These are phyloP conservation scores for Inga leiocalycina DNA, from an alignment of 306 rosid genomes.

Conservation along the genomic window DNA sequence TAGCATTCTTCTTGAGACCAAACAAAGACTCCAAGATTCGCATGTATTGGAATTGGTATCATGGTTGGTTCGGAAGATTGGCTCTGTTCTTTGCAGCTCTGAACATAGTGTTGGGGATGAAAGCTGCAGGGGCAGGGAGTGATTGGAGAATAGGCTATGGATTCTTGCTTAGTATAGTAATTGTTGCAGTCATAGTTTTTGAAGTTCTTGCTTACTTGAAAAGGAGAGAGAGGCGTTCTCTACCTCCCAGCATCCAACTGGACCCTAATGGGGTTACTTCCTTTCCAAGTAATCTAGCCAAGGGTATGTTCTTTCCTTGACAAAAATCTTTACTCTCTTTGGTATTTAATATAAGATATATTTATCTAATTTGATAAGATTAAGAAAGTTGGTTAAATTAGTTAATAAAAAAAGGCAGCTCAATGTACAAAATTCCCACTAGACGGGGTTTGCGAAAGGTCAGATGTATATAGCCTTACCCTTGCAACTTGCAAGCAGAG, in stretches of 20 bases:
- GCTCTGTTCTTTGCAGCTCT: conserved; percentile 84
- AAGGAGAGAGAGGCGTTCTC: conserved; percentile 52
- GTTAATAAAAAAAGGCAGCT: no score
- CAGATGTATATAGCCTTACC: no score
- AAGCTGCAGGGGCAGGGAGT: conserved; percentile 77
- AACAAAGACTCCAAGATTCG: conserved; percentile 72
- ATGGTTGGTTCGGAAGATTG: conserved; percentile 87
- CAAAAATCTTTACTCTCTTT: no score
- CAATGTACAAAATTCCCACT: no score
- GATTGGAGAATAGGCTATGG: conserved; percentile 89
- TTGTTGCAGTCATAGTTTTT: conserved; percentile 64
- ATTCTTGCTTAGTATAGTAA: conserved; percentile 63
- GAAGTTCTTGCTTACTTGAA: conserved; percentile 77
- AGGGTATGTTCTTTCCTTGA: conserved; percentile 29
- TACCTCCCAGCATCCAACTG: conserved; percentile 66
- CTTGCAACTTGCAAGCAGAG: no score
- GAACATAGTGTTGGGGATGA: conserved; percentile 86
- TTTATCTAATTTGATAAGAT: no score
- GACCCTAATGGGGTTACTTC: conserved; percentile 48
- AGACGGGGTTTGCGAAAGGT: no score
- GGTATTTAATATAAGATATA: no score
- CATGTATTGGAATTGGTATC: conserved; percentile 88
- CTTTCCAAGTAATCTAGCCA: conserved; percentile 35
- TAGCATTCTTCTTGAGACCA: conserved; percentile 86
- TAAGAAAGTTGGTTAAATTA: no score